Percentiles rank a stretch among this genome's conserved stretches.
phyloP scores from a whole-genome alignment of 805 yeast genomes.

The Sugiyamaella americana region DNA sequence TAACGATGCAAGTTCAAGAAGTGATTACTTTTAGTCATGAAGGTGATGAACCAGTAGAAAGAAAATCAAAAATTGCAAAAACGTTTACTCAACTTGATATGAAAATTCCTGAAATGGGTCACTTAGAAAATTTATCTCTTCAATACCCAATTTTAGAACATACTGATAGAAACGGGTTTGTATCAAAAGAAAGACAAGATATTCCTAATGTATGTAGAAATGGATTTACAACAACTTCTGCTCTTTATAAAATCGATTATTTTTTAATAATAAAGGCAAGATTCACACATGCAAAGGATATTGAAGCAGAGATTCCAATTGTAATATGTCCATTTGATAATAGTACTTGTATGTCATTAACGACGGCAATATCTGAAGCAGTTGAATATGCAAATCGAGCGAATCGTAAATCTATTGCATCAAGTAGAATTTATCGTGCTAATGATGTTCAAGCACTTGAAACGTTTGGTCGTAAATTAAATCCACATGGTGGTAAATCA shows the following conservation, averaged over 20 bases:
- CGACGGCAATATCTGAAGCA: constrained; percentile 29
- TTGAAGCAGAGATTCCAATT: constrained; percentile 31
- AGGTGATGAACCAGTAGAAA: constrained; percentile 30
- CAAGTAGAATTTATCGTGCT: not conserved
- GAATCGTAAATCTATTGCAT: not conserved
- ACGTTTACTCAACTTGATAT: constrained; percentile 23
- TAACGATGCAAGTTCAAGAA: constrained; percentile 34
- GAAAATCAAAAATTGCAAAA: constrained; percentile 29
- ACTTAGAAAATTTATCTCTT: constrained; percentile 24
- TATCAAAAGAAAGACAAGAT: constrained; percentile 31
- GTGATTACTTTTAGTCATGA: constrained; percentile 28
- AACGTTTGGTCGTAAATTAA: not conserved
- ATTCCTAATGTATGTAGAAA: constrained; percentile 31
- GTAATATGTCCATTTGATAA: constrained; percentile 35
- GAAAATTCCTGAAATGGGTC: constrained; percentile 24
- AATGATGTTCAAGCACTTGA: not conserved
- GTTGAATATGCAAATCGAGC: constrained; percentile 27
- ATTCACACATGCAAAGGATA: constrained; percentile 34
- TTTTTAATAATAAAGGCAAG: constrained; percentile 31
- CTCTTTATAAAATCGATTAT: constrained; percentile 33
- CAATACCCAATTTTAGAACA: constrained; percentile 19
- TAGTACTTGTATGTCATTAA: constrained; percentile 30
- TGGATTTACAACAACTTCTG: constrained; percentile 33
- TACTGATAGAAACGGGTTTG: constrained; percentile 22
- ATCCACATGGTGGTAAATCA: not conserved